Evolutionary conservation across 2,329 filamentous ascomycete genomes (phyloP).

Genomic region (Epichloe sibirici): DNA sequence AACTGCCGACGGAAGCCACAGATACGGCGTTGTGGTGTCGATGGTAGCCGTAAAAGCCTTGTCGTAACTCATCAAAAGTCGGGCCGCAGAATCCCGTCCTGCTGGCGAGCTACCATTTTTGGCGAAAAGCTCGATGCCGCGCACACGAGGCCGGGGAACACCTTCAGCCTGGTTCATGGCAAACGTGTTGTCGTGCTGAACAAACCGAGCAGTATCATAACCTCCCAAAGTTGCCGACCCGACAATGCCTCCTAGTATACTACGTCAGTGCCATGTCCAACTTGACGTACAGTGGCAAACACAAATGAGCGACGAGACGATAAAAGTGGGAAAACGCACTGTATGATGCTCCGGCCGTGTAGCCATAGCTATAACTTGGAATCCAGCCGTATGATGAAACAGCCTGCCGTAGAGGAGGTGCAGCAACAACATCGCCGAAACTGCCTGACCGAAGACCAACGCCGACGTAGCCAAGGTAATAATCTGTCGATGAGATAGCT

Average conservation of each 20-base stretch:
- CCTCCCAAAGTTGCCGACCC: conserved; percentile 57
- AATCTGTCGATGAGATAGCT: conserved; percentile 42
- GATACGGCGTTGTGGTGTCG: conserved; percentile 51
- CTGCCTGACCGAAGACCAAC: conserved; percentile 42
- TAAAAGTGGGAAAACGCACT: conserved; percentile 30
- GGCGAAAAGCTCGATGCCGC: conserved; percentile 37
- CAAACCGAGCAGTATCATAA: conserved; percentile 52
- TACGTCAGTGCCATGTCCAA: neutral
- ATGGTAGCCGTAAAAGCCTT: conserved; percentile 40
- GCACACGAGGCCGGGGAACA: conserved; percentile 46
- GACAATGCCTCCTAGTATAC: conserved; percentile 23
- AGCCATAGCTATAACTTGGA: conserved; percentile 63
- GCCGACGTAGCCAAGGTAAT: conserved; percentile 43
- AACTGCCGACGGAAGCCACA: conserved; percentile 48
- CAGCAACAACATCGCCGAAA: conserved; percentile 36
- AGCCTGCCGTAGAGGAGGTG: conserved; percentile 42
- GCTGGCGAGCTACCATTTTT: conserved; percentile 16
- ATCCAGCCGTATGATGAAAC: conserved; percentile 48
- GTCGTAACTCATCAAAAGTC: conserved; percentile 31
- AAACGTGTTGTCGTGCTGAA: conserved; percentile 49
- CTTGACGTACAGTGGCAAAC: neutral
- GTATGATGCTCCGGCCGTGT: conserved; percentile 64
- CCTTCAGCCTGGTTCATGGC: conserved; percentile 40
- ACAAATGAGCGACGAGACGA: neutral
- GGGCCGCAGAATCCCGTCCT: conserved; percentile 27